These are phyloP conservation scores for Chaetomium globosum DNA, from an alignment of 2,329 filamentous ascomycete genomes.

Conservation along the genomic window DNA sequence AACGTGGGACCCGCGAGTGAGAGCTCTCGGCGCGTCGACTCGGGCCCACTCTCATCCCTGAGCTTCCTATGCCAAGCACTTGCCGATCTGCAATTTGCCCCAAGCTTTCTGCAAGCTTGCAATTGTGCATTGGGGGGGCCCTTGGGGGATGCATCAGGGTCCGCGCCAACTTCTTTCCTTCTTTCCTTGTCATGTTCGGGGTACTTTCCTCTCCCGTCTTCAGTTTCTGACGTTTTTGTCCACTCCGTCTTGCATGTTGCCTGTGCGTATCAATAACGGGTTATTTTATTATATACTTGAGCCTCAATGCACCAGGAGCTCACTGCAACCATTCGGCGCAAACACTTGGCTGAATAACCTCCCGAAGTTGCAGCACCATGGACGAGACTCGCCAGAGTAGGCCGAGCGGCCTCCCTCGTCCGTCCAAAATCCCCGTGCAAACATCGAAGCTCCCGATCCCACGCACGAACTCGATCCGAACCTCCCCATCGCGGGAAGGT, in stretches of 20 bases:
- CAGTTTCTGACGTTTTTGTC: neutral
- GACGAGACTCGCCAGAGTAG: conserved; percentile 33
- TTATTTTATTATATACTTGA: neutral
- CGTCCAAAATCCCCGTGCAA: conserved; percentile 35
- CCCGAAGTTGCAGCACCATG: conserved; percentile 21
- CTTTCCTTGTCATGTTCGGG: neutral
- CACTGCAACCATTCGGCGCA: neutral
- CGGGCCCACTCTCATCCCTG: neutral
- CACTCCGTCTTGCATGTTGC: neutral
- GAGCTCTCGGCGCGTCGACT: neutral
- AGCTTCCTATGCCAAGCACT: conserved; percentile 11
- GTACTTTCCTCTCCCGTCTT: neutral
- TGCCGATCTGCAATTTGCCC: conserved; percentile 24
- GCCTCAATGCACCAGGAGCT: neutral
- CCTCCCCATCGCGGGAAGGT: conserved; percentile 33
- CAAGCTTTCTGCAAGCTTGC: conserved; percentile 6
- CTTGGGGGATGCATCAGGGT: neutral
- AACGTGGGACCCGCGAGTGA: neutral
- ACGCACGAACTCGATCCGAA: conserved; percentile 32
- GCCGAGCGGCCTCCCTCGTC: conserved; percentile 35
- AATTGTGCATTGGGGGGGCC: neutral
- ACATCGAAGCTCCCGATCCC: conserved; percentile 36
- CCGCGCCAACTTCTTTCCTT: neutral
- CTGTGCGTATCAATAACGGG: neutral
- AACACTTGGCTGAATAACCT: neutral